Evolutionary conservation across 2,329 filamentous ascomycete genomes (phyloP).

Genomic region (Beauveria medogensis): DNA sequence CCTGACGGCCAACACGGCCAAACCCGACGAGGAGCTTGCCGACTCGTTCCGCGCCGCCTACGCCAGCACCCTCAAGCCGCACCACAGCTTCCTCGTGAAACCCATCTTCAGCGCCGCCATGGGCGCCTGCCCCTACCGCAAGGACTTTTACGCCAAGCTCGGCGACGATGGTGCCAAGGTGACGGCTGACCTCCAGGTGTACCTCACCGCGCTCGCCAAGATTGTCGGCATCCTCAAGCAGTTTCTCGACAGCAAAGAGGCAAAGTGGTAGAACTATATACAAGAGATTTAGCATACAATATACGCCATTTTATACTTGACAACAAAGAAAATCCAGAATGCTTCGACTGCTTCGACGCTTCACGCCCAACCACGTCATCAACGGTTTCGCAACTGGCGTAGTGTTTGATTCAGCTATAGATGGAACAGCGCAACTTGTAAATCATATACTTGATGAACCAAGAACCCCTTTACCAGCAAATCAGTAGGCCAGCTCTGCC

Average conservation of each 20-base stretch:
- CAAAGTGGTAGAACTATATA: constrained; percentile 41
- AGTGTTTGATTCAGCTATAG: background rate
- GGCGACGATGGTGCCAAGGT: constrained; percentile 60
- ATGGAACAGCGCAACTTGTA: background rate
- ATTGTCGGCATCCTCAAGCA: constrained; percentile 66
- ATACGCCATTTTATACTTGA: background rate
- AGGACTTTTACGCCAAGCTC: constrained; percentile 87
- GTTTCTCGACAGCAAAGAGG: constrained; percentile 48
- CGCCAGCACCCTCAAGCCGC: constrained; percentile 75
- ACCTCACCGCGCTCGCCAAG: constrained; percentile 71
- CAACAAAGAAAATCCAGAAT: background rate
- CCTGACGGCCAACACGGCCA: constrained; percentile 67
- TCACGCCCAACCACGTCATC: background rate
- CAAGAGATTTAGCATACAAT: constrained; percentile 1
- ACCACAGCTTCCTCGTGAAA: constrained; percentile 86
- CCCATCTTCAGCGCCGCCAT: constrained; percentile 90
- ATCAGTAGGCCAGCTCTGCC: no score
- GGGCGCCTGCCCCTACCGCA: constrained; percentile 85
- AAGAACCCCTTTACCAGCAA: background rate
- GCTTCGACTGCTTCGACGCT: background rate
- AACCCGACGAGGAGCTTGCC: constrained; percentile 65
- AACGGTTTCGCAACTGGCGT: background rate
- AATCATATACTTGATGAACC: no score
- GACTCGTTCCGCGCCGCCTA: constrained; percentile 84
- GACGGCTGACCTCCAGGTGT: constrained; percentile 54